Conservation (phyloP, 306 rosid species). For the Alnus glutinosa region DNA sequence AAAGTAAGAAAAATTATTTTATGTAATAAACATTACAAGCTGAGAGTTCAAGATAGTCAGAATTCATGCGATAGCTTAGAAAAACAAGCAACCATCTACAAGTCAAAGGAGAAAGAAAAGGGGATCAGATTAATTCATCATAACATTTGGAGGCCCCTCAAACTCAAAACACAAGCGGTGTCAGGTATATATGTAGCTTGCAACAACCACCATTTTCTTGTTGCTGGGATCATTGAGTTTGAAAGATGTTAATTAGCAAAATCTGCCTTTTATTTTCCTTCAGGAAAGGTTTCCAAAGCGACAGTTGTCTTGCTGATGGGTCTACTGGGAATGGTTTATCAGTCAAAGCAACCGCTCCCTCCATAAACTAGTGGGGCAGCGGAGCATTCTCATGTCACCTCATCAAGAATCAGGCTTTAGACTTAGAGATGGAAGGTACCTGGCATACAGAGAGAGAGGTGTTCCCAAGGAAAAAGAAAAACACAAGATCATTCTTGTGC, state of each 20-base stretch:
- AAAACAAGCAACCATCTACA: slow-evolving; percentile 16
- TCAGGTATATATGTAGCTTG: slow-evolving; percentile 13
- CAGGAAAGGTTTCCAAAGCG: slow-evolving; percentile 55
- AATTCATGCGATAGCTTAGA: not conserved
- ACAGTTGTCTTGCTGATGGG: slow-evolving; percentile 59
- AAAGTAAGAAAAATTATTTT: not conserved
- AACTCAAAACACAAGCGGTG: not conserved
- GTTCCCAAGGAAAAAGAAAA: slow-evolving; percentile 36
- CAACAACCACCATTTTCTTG: not conserved
- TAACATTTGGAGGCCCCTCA: not conserved
- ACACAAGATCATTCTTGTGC: slow-evolving; percentile 44
- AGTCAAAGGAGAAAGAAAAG: slow-evolving; percentile 24
- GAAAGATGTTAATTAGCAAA: not conserved
- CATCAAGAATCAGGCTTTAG: slow-evolving; percentile 35
- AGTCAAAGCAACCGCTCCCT: slow-evolving; percentile 45
- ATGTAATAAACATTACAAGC: slow-evolving; percentile 12
- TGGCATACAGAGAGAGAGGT: slow-evolving; percentile 53
- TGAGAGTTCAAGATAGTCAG: slow-evolving; percentile 7
- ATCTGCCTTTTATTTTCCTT: not conserved
- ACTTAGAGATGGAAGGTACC: slow-evolving; percentile 49
- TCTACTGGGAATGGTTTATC: slow-evolving; percentile 70
- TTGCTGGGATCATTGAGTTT: not conserved
- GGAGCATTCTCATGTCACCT: slow-evolving; percentile 24
- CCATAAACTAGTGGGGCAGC: slow-evolving; percentile 16
- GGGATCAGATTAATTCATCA: no score